These are phyloP conservation scores for Keithomyces neogunnii DNA, from an alignment of 2,329 filamentous ascomycete genomes.

Conservation along the genomic window DNA sequence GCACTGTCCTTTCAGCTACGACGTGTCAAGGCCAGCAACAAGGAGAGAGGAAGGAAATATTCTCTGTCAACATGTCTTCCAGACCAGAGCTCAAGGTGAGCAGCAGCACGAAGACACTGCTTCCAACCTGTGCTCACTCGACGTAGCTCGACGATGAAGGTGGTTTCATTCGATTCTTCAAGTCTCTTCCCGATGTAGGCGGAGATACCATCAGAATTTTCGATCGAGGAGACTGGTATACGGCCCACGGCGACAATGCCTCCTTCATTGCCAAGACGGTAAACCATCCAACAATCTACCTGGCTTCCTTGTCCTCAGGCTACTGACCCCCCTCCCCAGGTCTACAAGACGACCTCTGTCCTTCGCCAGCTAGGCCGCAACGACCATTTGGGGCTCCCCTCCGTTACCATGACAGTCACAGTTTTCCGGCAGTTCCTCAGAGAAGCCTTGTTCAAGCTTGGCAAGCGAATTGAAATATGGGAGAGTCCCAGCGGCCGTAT, in stretches of 20 bases:
- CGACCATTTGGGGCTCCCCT: constrained; percentile 77
- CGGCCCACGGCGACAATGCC: constrained; percentile 81
- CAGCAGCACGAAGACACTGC: background rate
- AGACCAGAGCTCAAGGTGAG: background rate
- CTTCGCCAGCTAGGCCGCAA: constrained; percentile 80
- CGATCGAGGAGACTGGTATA: constrained; percentile 91
- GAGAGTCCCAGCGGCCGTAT: constrained; percentile 66
- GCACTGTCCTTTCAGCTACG: background rate
- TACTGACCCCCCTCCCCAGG: constrained; percentile 33
- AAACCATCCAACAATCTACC: constrained; percentile 15
- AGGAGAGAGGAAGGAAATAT: background rate
- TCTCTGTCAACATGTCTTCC: background rate
- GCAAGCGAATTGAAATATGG: constrained; percentile 89
- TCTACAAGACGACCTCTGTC: constrained; percentile 97
- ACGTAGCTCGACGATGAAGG: constrained; percentile 85
- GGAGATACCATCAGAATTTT: constrained; percentile 81
- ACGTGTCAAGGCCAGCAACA: background rate
- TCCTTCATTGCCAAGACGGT: constrained; percentile 74
- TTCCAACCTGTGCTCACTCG: background rate
- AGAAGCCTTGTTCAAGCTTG: constrained; percentile 84
- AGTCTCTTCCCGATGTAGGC: constrained; percentile 64
- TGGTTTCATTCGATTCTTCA: constrained; percentile 95
- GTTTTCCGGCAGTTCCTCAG: constrained; percentile 94
- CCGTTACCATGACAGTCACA: constrained; percentile 90
- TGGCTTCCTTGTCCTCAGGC: background rate